phyloP scores from a whole-genome alignment of 306 rosid species.

The Heteromeles arbutifolia region DNA sequence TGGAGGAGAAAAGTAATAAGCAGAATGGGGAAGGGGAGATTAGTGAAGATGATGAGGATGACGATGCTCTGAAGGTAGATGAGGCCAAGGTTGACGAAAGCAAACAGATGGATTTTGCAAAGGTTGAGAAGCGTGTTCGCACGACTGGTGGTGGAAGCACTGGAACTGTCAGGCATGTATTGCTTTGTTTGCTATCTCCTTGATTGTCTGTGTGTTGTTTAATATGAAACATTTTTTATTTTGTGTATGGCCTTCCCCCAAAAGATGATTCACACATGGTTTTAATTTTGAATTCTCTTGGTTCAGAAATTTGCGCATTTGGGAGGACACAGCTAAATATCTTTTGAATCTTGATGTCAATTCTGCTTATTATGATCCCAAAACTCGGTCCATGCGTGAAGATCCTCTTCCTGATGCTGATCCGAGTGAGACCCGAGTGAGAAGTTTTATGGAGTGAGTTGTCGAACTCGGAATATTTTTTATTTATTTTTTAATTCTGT shows the following conservation, averaged over 20 bases:
- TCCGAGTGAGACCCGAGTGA: slow-evolving; percentile 44
- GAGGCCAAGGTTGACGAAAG: slow-evolving; percentile 71
- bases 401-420: slow-evolving; percentile 63
- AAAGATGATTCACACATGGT: neutral
- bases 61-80: slow-evolving; percentile 43
- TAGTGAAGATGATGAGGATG: slow-evolving; percentile 47
- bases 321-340: slow-evolving; percentile 54
- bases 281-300: slow-evolving; percentile 4
- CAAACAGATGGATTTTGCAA: slow-evolving; percentile 59
- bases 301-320: slow-evolving; percentile 44
- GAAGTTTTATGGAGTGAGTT: slow-evolving; percentile 52
- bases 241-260: neutral
- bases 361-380: slow-evolving; percentile 53
- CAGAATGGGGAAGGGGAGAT: slow-evolving; percentile 18
- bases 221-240: neutral
- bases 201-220: neutral
- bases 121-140: slow-evolving; percentile 61
- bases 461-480: neutral
- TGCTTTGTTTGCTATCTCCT: neutral
- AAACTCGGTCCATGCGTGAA: slow-evolving; percentile 54
- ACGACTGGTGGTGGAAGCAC: slow-evolving; percentile 69
- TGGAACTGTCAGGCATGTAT: slow-evolving; percentile 50
- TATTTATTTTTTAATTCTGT: neutral
- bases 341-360: slow-evolving; percentile 49
- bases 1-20: slow-evolving; percentile 45